Base-by-base conservation (phyloP, 1,139 yeast genomes). In the Debaryomyces fabryi region DNA sequence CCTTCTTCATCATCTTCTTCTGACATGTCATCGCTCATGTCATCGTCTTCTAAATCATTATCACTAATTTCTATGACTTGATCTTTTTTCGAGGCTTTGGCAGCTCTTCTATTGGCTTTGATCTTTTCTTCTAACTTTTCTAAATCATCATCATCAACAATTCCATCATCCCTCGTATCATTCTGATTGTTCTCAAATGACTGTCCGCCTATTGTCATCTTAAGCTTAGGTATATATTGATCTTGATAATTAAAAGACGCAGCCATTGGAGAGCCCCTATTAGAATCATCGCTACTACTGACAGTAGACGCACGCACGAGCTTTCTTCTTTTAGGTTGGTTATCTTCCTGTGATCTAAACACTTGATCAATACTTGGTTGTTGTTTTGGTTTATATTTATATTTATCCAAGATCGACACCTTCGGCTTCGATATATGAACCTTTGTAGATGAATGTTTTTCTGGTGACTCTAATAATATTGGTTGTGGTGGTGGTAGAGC, bases 351-450 rank as follows among this genome's bases (percentile, higher is more conserved):
- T 40, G 53, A 40, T 39, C 57, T 46, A 44, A 58, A 51, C 48
- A 55, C 60, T 45, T 50, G 60, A 45, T 62, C 72, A 52, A 62
- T 58, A 9, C 64, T 59, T 47, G 54, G 59, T 48, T 64, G 71
- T 25, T 60, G 53, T 51, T 65, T 68, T 32, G 69, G 65, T 42
- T 64, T 63, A 50, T 58, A 58, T 46, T 71, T 70, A 55, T 79
- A 81, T 58, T 79, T 79, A 51, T 79, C 81, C 49, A 77, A 72
- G 50, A 83, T 83, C 1, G 87, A 79, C 39, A 72, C 69, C 47
- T 74, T 79, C 20, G 82, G 83, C 55, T 74, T 81, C 42, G 70
- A 70, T 39, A 82, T 64, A 27, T 78, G 75, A n/a, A 85, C 86
- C 59, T 83, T 85, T 3, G 88, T 82, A 2, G 83, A 76, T 10